These are phyloP conservation scores for Gryganskiella cystojenkinii DNA, from an alignment of 192 early-diverging fungal genomes.

Conservation along the genomic window DNA sequence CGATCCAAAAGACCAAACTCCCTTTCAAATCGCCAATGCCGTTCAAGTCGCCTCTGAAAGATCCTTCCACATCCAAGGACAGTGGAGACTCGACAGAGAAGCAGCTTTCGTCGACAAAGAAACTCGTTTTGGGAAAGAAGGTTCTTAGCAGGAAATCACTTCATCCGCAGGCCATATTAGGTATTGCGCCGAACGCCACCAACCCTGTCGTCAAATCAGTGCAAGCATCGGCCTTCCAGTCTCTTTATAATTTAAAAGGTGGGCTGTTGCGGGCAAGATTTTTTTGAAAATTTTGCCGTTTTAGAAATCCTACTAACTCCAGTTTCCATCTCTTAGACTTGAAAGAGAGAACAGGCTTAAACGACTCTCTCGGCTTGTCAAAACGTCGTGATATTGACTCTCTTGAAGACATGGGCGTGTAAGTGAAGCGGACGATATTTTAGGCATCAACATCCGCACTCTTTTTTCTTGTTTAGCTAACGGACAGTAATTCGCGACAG, in stretches of 20 bases:
- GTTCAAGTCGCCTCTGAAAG: constrained; percentile 20
- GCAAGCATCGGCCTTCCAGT: too few species aligned
- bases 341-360: background rate
- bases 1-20: background rate
- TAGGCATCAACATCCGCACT: background rate
- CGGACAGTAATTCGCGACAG: constrained; percentile 10
- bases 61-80: background rate
- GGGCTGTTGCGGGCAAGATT: too few species aligned
- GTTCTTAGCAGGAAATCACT: too few species aligned
- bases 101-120: background rate
- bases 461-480: background rate
- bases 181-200: too few species aligned
- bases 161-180: too few species aligned
- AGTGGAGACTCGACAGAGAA: background rate
- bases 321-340: background rate
- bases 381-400: background rate
- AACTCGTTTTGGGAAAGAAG: background rate
- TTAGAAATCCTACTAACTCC: too few species aligned
- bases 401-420: constrained; percentile 22
- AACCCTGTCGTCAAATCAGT: too few species aligned
- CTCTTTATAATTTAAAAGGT: too few species aligned
- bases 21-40: constrained; percentile 30
- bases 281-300: too few species aligned
- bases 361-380: constrained; percentile 1
- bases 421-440: background rate